Conservation (phyloP, 495 filamentous ascomycete species). For the Thermothielavioides terrestris region DNA sequence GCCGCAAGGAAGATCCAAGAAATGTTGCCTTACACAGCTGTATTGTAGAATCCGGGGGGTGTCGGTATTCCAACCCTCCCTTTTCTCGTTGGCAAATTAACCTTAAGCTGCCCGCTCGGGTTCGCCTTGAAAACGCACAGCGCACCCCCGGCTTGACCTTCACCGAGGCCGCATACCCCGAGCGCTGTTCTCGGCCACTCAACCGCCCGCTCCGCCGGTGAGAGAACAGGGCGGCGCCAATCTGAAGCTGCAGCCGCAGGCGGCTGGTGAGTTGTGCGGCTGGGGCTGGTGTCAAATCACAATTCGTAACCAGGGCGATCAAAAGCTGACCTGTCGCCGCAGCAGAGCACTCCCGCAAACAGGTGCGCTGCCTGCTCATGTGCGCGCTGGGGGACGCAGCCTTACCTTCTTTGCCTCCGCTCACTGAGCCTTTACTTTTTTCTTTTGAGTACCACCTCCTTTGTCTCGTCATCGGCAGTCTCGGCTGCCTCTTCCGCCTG, state of each 20-base stretch:
- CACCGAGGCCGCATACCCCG: conserved; percentile 1
- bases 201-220: not conserved
- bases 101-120: not conserved
- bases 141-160: not conserved
- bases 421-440: not conserved
- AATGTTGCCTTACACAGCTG: too few species aligned
- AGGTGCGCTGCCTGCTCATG: not conserved
- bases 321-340: not conserved
- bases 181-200: not conserved
- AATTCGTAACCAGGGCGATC: not conserved
- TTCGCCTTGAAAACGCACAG: not conserved
- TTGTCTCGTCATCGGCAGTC: not conserved
- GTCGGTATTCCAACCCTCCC: too few species aligned
- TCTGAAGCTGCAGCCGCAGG: not conserved
- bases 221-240: not conserved
- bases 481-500: not conserved
- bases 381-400: not conserved
- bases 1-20: too few species aligned
- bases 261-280: not conserved
- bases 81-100: too few species aligned
- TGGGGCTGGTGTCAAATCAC: not conserved
- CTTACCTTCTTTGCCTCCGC: too few species aligned
- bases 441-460: not conserved
- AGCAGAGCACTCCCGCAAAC: not conserved
- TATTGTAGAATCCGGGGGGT: too few species aligned